Evolutionary conservation across 2,329 filamentous ascomycete species (phyloP).

Genomic region (Cadophora gregata): DNA sequence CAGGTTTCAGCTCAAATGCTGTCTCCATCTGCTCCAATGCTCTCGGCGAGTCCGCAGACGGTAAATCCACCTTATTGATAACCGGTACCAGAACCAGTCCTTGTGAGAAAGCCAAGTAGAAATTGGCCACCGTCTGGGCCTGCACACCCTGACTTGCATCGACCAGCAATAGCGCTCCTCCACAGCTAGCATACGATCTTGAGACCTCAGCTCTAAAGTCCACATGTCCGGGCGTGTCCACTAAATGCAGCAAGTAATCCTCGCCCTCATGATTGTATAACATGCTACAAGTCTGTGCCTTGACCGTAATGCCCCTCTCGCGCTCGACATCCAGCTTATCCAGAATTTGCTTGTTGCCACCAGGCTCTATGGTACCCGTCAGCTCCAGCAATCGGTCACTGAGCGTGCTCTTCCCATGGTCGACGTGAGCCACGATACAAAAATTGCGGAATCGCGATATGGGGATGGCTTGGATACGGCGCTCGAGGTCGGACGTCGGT

Average conservation of each 20-base stretch:
- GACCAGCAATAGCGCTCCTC: slow-evolving; percentile 88
- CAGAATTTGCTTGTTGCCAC: slow-evolving; percentile 90
- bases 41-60: slow-evolving; percentile 83
- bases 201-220: slow-evolving; percentile 98
- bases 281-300: slow-evolving; percentile 98
- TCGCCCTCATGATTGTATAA: slow-evolving; percentile 84
- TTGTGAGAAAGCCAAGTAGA: slow-evolving; percentile 95
- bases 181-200: slow-evolving; percentile 93
- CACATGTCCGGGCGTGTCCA: slow-evolving; percentile 96
- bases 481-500: slow-evolving; percentile 53
- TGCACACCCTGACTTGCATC: slow-evolving; percentile 97
- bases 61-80: slow-evolving; percentile 95
- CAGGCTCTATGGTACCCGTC: slow-evolving; percentile 88
- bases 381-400: slow-evolving; percentile 91
- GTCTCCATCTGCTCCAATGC: slow-evolving; percentile 85
- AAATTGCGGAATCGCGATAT: slow-evolving; percentile 90
- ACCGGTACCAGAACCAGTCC: slow-evolving; percentile 87
- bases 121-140: slow-evolving; percentile 98
- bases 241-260: slow-evolving; percentile 92
- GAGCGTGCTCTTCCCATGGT: slow-evolving; percentile 97
- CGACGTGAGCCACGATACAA: slow-evolving; percentile 98
- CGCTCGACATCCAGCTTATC: slow-evolving; percentile 97
- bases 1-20: slow-evolving; percentile 85
- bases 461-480: slow-evolving; percentile 74
- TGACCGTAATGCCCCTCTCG: slow-evolving; percentile 96